Percentiles rank a stretch among this genome's conserved stretches.
These are phyloP conservation scores for Aspergillus ostianus DNA, from an alignment of 495 filamentous ascomycete genomes.

Conservation along the genomic window DNA sequence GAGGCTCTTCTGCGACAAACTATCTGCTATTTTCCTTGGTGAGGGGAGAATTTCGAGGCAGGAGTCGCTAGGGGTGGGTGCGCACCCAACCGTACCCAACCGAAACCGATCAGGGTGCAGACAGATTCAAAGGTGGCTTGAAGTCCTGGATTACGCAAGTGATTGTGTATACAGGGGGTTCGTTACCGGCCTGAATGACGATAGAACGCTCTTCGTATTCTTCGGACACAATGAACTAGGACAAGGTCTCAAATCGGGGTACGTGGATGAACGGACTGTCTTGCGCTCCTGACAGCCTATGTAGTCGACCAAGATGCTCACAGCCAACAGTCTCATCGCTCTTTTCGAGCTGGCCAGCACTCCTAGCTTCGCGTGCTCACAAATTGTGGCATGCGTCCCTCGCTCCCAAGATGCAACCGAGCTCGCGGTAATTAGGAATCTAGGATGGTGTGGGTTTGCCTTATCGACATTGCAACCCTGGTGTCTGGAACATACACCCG, in stretches of 20 bases:
- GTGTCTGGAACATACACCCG: constrained; percentile 48
- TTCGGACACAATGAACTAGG: constrained; percentile 68
- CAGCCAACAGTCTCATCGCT: constrained; percentile 67
- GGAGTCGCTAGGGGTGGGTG: constrained; percentile 79
- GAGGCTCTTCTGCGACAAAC: constrained; percentile 97
- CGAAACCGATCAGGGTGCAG: constrained; percentile 16
- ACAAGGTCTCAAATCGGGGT: constrained; percentile 85
- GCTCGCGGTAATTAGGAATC: constrained; percentile 67
- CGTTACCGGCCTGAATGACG: constrained; percentile 57
- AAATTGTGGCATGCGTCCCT: constrained; percentile 78
- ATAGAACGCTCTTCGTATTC: constrained; percentile 83
- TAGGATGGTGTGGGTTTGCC: constrained; percentile 92
- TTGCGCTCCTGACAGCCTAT: background rate
- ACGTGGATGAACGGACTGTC: constrained; percentile 31
- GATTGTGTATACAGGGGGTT: constrained; percentile 84
- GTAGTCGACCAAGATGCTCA: constrained; percentile 5
- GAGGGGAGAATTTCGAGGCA: constrained; percentile 69
- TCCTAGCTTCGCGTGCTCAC: constrained; percentile 67
- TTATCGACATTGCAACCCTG: constrained; percentile 74
- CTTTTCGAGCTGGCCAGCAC: constrained; percentile 80
- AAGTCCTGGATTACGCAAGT: constrained; percentile 86
- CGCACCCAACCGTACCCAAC: constrained; percentile 38
- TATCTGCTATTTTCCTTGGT: constrained; percentile 91
- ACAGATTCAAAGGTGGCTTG: constrained; percentile 59
- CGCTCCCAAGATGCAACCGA: constrained; percentile 58